A percentile compares a stretch with the other conserved stretches of the same genome.
Conservation (phyloP, 2,329 filamentous ascomycete species). For the Orbilia brochopaga region DNA sequence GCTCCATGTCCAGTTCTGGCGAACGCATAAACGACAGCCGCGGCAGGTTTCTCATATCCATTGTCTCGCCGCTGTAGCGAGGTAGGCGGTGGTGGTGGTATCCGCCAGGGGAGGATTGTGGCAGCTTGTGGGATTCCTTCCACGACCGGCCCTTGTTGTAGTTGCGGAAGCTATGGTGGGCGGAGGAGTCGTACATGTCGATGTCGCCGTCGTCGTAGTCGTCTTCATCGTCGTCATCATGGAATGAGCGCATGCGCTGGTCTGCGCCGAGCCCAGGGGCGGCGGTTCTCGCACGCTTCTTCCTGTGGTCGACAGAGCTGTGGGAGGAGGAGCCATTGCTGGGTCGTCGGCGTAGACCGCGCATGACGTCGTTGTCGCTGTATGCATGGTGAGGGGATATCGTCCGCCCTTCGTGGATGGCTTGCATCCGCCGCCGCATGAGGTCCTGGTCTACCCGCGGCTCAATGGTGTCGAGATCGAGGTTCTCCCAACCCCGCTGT, state of each 20-base stretch:
- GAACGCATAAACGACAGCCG: conserved; percentile 62
- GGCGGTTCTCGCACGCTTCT: conserved; percentile 53
- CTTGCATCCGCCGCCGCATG: conserved; percentile 69
- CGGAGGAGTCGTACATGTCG: conserved; percentile 38
- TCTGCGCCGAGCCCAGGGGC: conserved; percentile 46
- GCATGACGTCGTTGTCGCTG: conserved; percentile 42
- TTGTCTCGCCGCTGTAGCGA: conserved; percentile 55
- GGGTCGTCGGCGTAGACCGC: conserved; percentile 50
- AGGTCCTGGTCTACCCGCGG: conserved; percentile 81
- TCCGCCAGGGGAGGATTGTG: conserved; percentile 53
- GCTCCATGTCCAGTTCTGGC: conserved; percentile 54
- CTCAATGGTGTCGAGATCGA: conserved; percentile 84
- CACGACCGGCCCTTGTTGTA: conserved; percentile 42
- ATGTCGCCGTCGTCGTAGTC: conserved; percentile 40
- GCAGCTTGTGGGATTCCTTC: conserved; percentile 52
- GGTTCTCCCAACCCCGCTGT: conserved; percentile 90
- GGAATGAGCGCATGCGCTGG: conserved; percentile 40
- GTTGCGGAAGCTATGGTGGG: conserved; percentile 41
- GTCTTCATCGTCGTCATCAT: conserved; percentile 38
- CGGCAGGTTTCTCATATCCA: conserved; percentile 36
- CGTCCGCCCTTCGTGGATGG: conserved; percentile 55
- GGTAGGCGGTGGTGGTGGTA: conserved; percentile 49
- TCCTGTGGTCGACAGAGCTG: conserved; percentile 27
- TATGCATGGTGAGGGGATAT: conserved; percentile 50
- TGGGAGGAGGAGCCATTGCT: conserved; percentile 37